Base-by-base conservation (phyloP, 1,284 basidiomycete species). In the Pisolithus thermaeus region DNA sequence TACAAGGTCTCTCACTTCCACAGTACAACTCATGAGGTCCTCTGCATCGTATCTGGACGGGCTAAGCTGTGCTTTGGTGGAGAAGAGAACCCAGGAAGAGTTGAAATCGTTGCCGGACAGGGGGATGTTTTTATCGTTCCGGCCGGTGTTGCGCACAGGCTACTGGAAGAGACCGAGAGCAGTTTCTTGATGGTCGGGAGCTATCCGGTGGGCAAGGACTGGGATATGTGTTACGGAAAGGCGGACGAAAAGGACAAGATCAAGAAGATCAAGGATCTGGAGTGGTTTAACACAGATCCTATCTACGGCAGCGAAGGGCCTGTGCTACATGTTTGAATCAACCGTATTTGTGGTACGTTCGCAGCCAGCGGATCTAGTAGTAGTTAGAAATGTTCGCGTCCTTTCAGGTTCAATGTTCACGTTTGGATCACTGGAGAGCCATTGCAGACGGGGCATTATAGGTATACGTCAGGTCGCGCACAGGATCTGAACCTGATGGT, bases 1-100 rank as follows among this genome's bases (percentile, higher is more conserved):
- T 74, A 74, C 61, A 55, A 52, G 23, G 62, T 64, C n/a, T 68
- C 68, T 35, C 72, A 76, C 58, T 75, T 71, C 59, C 72, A 76
- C 55, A 71, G 69, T 27, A 74, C 68, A 39, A 69, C 69, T 36
- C 68, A 74, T 62, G 73, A 74, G 55, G 62, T 75, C 32, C 60
- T 75, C 42, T 66, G 66, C 39, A 60, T 73, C 42, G 56, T 9
- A 8, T 43, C 42, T 25, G 42, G 23, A n/a, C 58, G 63, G 11
- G 73, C 70, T 5, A 60, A 50, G 23, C 49, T 74, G 14, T 70
- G 69, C 44, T 74, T 76, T 50, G 73, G 73, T 5, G 73, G 73
- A 8, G 64, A 68, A 42, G 60, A 60, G 2, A 72, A 73, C 49
- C 61, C 66, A 3, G 63, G 54, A 6, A 60, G 52, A 22, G 64